Conservation (phyloP, 495 filamentous ascomycete genomes). For the Stereocaulon alpinum region DNA sequence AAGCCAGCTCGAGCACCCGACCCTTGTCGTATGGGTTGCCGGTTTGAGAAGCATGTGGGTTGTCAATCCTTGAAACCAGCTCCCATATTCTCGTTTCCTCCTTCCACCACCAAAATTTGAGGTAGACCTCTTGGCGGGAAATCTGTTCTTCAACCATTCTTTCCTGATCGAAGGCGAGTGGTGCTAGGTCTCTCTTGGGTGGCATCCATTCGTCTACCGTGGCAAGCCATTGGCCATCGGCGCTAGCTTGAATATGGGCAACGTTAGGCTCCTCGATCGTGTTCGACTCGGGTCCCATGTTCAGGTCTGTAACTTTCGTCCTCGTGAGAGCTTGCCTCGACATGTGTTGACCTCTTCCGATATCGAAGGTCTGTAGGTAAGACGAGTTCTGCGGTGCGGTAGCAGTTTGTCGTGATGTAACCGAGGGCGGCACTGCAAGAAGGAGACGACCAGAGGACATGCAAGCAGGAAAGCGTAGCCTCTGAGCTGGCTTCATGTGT, state of each 20-base stretch:
- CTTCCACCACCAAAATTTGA: slow-evolving; percentile 87
- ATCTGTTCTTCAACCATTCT: slow-evolving; percentile 33
- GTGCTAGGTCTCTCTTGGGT: slow-evolving; percentile 49
- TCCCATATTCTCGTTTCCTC: slow-evolving; percentile 53
- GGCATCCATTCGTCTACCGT: slow-evolving; percentile 87
- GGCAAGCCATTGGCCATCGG: slow-evolving; percentile 81
- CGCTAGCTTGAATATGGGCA: slow-evolving; percentile 57
- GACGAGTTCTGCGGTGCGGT: slow-evolving; percentile 33
- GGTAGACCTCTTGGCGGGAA: slow-evolving; percentile 53
- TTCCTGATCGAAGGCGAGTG: slow-evolving; percentile 34
- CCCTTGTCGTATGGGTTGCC: slow-evolving; percentile 36
- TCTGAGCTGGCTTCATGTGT: not conserved
- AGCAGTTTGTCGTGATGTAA: slow-evolving; percentile 32
- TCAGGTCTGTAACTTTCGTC: slow-evolving; percentile 74
- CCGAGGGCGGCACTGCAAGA: slow-evolving; percentile 43
- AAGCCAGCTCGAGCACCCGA: slow-evolving; percentile 56
- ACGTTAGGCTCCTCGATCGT: slow-evolving; percentile 65
- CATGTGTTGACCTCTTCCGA: slow-evolving; percentile 58
- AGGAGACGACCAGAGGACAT: slow-evolving; percentile 53
- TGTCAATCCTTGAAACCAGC: slow-evolving; percentile 69
- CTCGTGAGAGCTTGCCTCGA: slow-evolving; percentile 78
- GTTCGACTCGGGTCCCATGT: slow-evolving; percentile 56
- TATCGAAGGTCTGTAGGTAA: slow-evolving; percentile 74
- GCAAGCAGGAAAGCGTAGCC: slow-evolving; percentile 30
- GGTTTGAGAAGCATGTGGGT: slow-evolving; percentile 51